Evolutionary conservation across 2,329 filamentous ascomycete species (phyloP).

Genomic region (Juglanconis oblonga): DNA sequence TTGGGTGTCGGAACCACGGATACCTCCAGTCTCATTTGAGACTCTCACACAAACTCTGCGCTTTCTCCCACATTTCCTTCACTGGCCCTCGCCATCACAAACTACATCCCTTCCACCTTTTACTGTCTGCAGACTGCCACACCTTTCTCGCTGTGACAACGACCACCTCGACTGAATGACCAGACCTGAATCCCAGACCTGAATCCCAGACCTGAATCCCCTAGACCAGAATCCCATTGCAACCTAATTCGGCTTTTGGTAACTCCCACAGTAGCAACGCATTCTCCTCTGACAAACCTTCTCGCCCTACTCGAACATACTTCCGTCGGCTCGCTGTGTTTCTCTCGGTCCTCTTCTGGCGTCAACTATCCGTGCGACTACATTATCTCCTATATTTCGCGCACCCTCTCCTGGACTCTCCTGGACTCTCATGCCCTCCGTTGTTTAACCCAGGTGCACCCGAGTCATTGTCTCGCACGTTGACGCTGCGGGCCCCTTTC

Average conservation of each 20-base stretch:
- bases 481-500: neutral
- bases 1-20: neutral
- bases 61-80: neutral
- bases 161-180: conserved; percentile 10
- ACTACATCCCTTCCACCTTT: neutral
- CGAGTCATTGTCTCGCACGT: conserved; percentile 12
- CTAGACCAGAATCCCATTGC: neutral
- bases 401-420: neutral
- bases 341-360: neutral
- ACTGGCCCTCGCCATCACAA: too few relatives aligned
- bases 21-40: neutral
- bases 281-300: conserved; percentile 3
- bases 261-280: neutral
- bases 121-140: conserved; percentile 9
- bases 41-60: neutral
- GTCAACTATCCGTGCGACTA: neutral
- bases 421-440: neutral
- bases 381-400: neutral
- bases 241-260: conserved; percentile 1
- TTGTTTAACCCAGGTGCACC: neutral
- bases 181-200: too few relatives aligned
- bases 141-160: neutral
- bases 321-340: conserved; percentile 6
- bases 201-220: neutral
- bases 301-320: neutral